Evolutionary conservation across 805 yeast species (phyloP), one percentile per base, ranked within the genome.

Genomic region (Ogataea naganishii): DNA sequence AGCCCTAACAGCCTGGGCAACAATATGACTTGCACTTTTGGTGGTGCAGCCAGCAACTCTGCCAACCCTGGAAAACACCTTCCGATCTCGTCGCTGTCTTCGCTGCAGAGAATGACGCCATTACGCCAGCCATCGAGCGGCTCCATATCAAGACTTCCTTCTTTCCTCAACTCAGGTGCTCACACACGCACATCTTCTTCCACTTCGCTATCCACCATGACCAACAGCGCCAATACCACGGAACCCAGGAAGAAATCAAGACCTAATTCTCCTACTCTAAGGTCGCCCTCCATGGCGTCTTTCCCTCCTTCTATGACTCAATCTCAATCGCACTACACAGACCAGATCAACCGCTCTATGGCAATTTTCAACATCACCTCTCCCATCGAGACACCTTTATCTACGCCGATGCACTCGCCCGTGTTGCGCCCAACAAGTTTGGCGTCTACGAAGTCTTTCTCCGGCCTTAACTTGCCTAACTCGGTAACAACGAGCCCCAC

Each of bases 21-120:
- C 53, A 6, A 35, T 49, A 8, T 31, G 46, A n/a, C 40, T 49
- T 3, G 46, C 46, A 8, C 24, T 23, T 35, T 18, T 30, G 31
- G 27, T 22, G 29, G 22, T 26, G 24, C 35, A 23, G n/a, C 18
- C 20, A 24, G 18, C 11, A 30, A 31, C 14, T 16, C 34, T n/a
- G 22, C 36, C 4, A 38, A 33, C 27, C 39, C 34, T 26, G 35
- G 44, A 3, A 46, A 47, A 12, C 5, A 42, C 20, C 41, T 37
- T n/a, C 42, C 41, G 14, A 34, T 45, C 14, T 24, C 41, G 17
- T 62, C 67, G 1, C 41, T 68, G 14, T 58, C 72, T 0, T 66
- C 80, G 3, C 49, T 77, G 31, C 81, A 75, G 46, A 61, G 76
- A 45, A 71, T 75, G 78, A 75, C 80, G 0, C 81, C 80, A 6